Evolutionary conservation across 2,329 filamentous ascomycete genomes (phyloP).

Genomic region (Botrytis fabae): DNA sequence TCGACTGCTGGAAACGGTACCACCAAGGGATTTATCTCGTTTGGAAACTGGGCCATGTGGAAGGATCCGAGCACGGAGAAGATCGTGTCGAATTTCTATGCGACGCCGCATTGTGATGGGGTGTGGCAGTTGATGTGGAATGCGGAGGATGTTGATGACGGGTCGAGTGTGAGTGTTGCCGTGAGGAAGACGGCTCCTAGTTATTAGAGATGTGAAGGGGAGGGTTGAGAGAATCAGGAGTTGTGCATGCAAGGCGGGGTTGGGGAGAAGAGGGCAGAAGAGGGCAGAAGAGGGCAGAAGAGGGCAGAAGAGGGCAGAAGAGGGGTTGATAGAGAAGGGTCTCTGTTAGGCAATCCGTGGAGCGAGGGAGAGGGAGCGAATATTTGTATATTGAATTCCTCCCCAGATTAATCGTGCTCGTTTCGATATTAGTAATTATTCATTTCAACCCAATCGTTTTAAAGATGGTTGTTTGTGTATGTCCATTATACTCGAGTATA

Average conservation of each 20-base stretch:
- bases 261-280: background rate
- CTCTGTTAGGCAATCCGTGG: background rate
- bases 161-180: conserved; percentile 9
- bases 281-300: background rate
- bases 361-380: background rate
- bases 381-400: background rate
- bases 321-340: background rate
- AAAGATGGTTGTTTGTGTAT: background rate
- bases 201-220: background rate
- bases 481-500: background rate
- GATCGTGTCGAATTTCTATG: conserved; percentile 12
- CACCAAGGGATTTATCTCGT: conserved; percentile 1
- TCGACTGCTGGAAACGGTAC: background rate
- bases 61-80: background rate
- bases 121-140: conserved; percentile 20
- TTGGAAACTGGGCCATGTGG: conserved; percentile 19
- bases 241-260: background rate
- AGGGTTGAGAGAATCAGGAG: background rate
- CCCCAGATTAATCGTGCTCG: background rate
- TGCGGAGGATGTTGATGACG: conserved; percentile 13
- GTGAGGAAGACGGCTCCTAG: conserved; percentile 13
- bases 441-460: background rate
- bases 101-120: background rate
- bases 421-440: conserved; percentile 1
- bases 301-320: background rate